Conservation (phyloP, 2,329 filamentous ascomycete species). For the Xylaria polymorpha region DNA sequence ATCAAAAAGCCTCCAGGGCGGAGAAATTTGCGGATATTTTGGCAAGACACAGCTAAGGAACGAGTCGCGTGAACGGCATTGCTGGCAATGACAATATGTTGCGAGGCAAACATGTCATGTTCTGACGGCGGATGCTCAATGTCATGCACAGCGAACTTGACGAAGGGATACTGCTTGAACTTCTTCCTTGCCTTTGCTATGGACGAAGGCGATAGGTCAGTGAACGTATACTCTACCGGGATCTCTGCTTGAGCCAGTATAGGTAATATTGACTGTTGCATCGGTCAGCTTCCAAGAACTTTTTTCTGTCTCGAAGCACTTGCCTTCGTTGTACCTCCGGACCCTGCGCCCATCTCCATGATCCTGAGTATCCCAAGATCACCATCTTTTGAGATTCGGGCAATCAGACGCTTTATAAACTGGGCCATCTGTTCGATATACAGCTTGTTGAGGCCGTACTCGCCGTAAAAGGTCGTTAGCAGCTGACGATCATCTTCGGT, state of each 20-base stretch:
- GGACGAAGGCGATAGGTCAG: constrained; percentile 50
- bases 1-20: constrained; percentile 51
- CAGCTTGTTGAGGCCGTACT: not conserved
- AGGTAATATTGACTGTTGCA: constrained; percentile 42
- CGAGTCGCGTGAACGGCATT: constrained; percentile 55
- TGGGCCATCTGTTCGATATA: too few species aligned
- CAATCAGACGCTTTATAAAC: not conserved
- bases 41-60: too few species aligned
- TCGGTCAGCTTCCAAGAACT: too few species aligned
- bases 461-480: not conserved
- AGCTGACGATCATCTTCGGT: not conserved
- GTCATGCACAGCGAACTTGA: constrained; percentile 48
- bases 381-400: not conserved
- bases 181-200: too few species aligned
- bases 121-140: constrained; percentile 46
- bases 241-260: constrained; percentile 45
- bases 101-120: constrained; percentile 41
- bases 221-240: constrained; percentile 54
- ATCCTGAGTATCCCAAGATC: constrained; percentile 20
- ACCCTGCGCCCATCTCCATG: constrained; percentile 33
- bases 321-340: constrained; percentile 46
- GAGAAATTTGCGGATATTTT: too few species aligned
- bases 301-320: too few species aligned
- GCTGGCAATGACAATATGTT: constrained; percentile 48
- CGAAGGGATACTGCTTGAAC: constrained; percentile 40